Base-by-base conservation (phyloP, 352 stramenopile genomes). In the Pythium coloratum region DNA sequence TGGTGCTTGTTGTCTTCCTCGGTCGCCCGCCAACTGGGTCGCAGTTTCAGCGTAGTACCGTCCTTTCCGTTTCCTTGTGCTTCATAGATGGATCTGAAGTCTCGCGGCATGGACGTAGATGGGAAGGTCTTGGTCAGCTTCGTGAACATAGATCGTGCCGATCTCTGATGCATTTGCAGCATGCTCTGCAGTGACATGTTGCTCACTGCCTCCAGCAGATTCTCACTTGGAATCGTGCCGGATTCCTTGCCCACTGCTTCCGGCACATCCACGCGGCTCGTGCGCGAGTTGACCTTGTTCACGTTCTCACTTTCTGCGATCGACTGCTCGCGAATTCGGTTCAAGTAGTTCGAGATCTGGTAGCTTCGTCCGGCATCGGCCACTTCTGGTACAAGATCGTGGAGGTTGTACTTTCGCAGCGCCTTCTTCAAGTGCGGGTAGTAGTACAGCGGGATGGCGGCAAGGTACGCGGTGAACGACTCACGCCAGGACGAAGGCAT, bases 401-500 rank as follows among this genome's bases (percentile, higher is more conserved):
- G 88, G 51, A 96, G 65, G 55, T 95, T 96, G 71, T 95, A 96
- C 59, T 92, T 94, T 51, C 84, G 79, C 32, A 96, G 71, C 7
- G 84, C 81, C 64, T 95, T 95, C 61, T 92, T 93, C 55, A 96
- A 68, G 0, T 87, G 78, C 2, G 81, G 73, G 59, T 91, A 91
- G 57, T 96, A 96, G 62, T 96, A 96, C 7, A 93, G 64, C 33
- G 88, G 85, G 32, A 84, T 87, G 16, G 80, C 76, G 47, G 76
- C 82, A 13, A 96, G 55, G 54, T 96, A 96, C 36, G 87, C 77
- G 54, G 85, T 83, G 58, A 96, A 95, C 1, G 80, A 80, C 53
- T 96, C 87, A 24, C 87, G 74, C 88, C 88, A 96, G 4, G 85
- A 88, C 0, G 88, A 92, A 6, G 88, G 87, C 87, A 96, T 95